These are phyloP conservation scores for Cordyceps javanica DNA, from an alignment of 2,329 filamentous ascomycete genomes.

Conservation along the genomic window DNA sequence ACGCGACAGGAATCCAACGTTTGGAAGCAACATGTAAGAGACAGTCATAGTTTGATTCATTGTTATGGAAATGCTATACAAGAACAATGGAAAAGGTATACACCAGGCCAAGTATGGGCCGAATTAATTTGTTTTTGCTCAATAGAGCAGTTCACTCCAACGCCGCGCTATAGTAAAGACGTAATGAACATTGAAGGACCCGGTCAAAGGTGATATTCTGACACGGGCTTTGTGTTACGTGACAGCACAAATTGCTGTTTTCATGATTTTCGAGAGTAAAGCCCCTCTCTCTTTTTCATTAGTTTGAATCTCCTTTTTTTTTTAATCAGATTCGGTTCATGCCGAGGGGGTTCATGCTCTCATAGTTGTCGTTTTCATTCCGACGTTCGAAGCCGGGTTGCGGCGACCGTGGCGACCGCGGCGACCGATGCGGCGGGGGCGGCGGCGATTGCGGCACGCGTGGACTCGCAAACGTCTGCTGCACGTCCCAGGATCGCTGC, in stretches of 20 bases:
- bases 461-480: slow-evolving; percentile 32
- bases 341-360: slow-evolving; percentile 46
- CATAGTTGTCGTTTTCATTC: slow-evolving; percentile 20
- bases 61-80: neutral
- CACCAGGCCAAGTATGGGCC: neutral
- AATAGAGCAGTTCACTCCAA: slow-evolving; percentile 1
- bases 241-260: neutral
- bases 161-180: slow-evolving; percentile 8
- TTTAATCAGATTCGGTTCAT: slow-evolving; percentile 47
- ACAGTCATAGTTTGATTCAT: neutral
- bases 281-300: neutral
- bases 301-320: neutral
- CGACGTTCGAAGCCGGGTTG: slow-evolving; percentile 14
- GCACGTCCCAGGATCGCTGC: slow-evolving; percentile 35
- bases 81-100: neutral
- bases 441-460: slow-evolving; percentile 3
- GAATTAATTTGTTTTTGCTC: slow-evolving; percentile 1
- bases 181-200: slow-evolving; percentile 4
- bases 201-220: neutral
- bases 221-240: neutral
- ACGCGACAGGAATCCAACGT: too few species aligned
- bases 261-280: too few species aligned
- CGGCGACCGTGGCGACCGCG: neutral
- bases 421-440: neutral
- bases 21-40: neutral